Percentiles rank a stretch among this genome's conserved stretches.
Conservation (phyloP, 306 rosid species). For the Cicer bijugum region DNA sequence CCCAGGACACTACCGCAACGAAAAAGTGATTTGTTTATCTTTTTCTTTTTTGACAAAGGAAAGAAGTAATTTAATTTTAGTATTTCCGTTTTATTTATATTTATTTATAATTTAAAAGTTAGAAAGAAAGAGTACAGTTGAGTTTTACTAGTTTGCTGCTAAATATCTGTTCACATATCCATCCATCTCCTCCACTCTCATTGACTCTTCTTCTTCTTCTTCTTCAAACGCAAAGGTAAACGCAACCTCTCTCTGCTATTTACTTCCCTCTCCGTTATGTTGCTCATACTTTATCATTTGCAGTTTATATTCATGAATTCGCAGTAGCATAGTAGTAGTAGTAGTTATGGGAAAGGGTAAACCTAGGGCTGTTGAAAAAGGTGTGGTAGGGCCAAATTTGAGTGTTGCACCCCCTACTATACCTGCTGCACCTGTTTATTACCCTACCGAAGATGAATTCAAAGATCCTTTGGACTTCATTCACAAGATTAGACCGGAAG, state of each 20-base stretch:
- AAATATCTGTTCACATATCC: no score
- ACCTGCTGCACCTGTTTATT: conserved; percentile 81
- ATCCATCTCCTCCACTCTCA: no score
- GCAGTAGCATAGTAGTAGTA: neutral
- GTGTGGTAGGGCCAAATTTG: conserved; percentile 67
- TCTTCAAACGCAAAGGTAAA: conserved; percentile 17
- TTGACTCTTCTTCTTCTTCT: neutral
- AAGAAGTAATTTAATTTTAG: no score
- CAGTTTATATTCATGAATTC: conserved; percentile 36
- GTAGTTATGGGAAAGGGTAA: conserved; percentile 78
- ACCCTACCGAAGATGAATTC: conserved; percentile 88
- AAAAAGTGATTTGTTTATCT: no score
- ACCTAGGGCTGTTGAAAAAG: conserved; percentile 92
- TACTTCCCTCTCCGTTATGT: neutral
- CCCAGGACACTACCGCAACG: no score
- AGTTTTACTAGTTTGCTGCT: no score
- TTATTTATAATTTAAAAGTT: no score
- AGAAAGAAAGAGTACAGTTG: no score
- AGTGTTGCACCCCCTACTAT: conserved; percentile 59
- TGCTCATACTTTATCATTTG: neutral
- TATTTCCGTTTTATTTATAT: no score
- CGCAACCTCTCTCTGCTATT: conserved; percentile 27
- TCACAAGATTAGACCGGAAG: conserved; percentile 80
- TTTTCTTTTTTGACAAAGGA: no score
- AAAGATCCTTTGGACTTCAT: conserved; percentile 87